Percentiles rank a stretch among this genome's conserved stretches.
Conservation (phyloP, 495 filamentous ascomycete genomes). For the Penicillium lividum region DNA sequence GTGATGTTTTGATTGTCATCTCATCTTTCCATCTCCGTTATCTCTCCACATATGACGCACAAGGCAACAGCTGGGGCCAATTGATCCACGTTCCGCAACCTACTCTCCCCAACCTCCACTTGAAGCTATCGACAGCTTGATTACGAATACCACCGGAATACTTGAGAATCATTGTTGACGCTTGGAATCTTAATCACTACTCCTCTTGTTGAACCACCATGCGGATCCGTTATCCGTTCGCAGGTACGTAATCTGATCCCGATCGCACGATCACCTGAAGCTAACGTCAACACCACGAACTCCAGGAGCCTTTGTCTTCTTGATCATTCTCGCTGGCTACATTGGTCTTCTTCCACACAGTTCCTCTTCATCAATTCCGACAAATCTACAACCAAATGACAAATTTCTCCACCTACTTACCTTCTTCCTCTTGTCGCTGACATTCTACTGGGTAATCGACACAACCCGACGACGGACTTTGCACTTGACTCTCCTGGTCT, state of each 20-base stretch:
- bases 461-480: slow-evolving; percentile 79
- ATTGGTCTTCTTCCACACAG: slow-evolving; percentile 66
- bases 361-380: slow-evolving; percentile 62
- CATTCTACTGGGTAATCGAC: slow-evolving; percentile 97
- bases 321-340: slow-evolving; percentile 75
- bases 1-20: not conserved
- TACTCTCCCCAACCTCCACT: slow-evolving; percentile 2
- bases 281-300: slow-evolving; percentile 13
- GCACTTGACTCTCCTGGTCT: slow-evolving; percentile 80
- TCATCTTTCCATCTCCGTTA: not conserved
- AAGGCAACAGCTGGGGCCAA: slow-evolving; percentile 24
- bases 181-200: not conserved
- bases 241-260: slow-evolving; percentile 50
- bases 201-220: slow-evolving; percentile 38
- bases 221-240: slow-evolving; percentile 74
- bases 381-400: slow-evolving; percentile 74
- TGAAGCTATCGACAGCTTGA: not conserved
- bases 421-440: slow-evolving; percentile 83
- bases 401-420: slow-evolving; percentile 86
- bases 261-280: slow-evolving; percentile 10
- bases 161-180: not conserved
- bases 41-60: slow-evolving; percentile 35
- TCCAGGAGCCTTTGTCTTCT: slow-evolving; percentile 69
- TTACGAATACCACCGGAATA: not conserved
- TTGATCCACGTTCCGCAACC: slow-evolving; percentile 19